These are phyloP conservation scores for Fusarium sp. DNA, from an alignment of 2,329 filamentous ascomycete genomes.

Conservation along the genomic window DNA sequence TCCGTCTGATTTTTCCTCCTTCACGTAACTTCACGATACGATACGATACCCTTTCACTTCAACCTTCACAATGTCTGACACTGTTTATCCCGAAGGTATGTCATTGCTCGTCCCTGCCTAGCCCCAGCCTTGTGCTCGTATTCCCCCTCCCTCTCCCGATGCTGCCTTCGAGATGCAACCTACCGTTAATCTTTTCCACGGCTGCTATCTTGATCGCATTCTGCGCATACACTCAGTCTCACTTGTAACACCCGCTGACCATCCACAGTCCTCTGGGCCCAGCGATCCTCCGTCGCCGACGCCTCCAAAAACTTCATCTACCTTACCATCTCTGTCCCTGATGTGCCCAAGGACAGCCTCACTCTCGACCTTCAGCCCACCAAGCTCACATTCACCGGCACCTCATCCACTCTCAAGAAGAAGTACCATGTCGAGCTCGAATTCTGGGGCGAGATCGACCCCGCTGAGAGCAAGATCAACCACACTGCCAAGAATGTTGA, in stretches of 20 bases:
- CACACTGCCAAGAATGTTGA: constrained; percentile 90
- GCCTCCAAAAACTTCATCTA: constrained; percentile 92
- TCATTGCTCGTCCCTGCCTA: not conserved
- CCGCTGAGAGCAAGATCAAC: constrained; percentile 81
- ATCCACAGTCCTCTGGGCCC: constrained; percentile 88
- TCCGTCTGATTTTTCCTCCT: constrained; percentile 16
- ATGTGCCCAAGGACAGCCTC: constrained; percentile 77
- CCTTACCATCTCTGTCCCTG: constrained; percentile 87
- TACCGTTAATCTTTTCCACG: not conserved
- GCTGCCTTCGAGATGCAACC: not conserved
- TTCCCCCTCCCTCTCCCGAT: constrained; percentile 3
- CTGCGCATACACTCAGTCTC: not conserved
- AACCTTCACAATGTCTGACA: constrained; percentile 37
- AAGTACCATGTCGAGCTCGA: constrained; percentile 87
- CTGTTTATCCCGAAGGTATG: constrained; percentile 51
- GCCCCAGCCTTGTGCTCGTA: constrained; percentile 15
- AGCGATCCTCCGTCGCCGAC: constrained; percentile 86
- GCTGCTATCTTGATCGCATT: constrained; percentile 1
- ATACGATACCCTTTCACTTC: constrained; percentile 39
- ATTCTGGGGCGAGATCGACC: constrained; percentile 91
- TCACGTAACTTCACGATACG: constrained; percentile 29
- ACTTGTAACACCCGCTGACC: constrained; percentile 6
- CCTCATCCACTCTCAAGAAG: constrained; percentile 83
- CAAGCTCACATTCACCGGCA: constrained; percentile 81
- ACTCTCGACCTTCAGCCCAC: constrained; percentile 85